Evolutionary conservation across 2,329 filamentous ascomycete species (phyloP), one percentile per base, ranked within the genome.

Genomic region (Chalara sp.): DNA sequence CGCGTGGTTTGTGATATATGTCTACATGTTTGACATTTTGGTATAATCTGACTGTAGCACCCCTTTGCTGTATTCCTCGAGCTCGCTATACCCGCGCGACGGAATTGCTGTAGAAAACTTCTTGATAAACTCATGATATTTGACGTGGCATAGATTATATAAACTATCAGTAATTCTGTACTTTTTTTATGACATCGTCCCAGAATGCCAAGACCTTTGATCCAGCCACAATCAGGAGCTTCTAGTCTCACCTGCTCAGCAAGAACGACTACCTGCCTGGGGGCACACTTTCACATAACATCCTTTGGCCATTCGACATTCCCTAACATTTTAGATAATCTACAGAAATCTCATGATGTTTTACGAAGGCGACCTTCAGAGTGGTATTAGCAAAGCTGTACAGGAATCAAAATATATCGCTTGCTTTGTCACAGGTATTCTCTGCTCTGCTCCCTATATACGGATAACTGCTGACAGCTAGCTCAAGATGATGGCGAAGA

Each of bases 381-480:
- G 86, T 61, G 91, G 89, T 52, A 95, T 96, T 60, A 76, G 79
- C 32, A 74, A 80, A 21, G 89, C 91, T 10, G 76, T 96, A 6
- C 78, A 81, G 53, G 76, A 91, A 66, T 74, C 80, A 53, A 95
- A 92, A 68, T 76, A 86, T 13, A 87, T 96, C 1, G 79, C 87
- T 32, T 95, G 89, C 70, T 95, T 96, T 68, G 84, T 96, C 32
- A 81, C 83, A 63, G 85, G 88, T 89, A 54, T 32, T 40, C 51
- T 29, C 45, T 39, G n/a, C 28, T 13, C 33, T 41, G 13, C 12
- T 30, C 35, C 37, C 42, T n/a, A 32, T 32, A 39, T 10, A 39
- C 35, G 10, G 35, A n/a, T 7, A 43, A 43, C 13, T 37, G 40
- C 54, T 61, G 45, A 57, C 49, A 54, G 45, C 46, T 46, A 29